Base-by-base conservation (phyloP, 2,329 filamentous ascomycete genomes). In the Scleromitrula shiraiana region DNA sequence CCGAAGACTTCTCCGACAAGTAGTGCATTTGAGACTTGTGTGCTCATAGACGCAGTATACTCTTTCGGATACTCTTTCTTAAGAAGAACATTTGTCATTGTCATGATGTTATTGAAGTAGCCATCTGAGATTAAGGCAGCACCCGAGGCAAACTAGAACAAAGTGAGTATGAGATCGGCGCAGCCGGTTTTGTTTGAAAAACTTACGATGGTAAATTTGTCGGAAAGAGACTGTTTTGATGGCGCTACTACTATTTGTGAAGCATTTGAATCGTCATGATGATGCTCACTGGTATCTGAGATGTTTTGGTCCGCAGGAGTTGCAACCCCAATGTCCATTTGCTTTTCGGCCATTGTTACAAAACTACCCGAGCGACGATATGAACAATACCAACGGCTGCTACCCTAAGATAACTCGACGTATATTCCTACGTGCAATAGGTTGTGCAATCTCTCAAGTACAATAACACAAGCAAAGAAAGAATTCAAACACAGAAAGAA, bases 1-100 rank as follows among this genome's bases (percentile, higher is more conserved):
- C 69, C 68, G 40, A 70, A 64, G 2, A 71, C 65, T 35, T 68
- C 66, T 20, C 69, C 68, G 15, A 70, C 62, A 0, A 70, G 56
- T 5, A 70, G 60, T 3, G 68, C 61, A 47, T 68, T 69, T 10
- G 65, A 69, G 6, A 69, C 59, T 36, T 64, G 62, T 0, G 67
- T 68, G 53, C 65, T 69, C 37, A 69, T 60, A 23, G 23, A 27
- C 24, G 50, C 10, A 2, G 51, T 57, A 36, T 58, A 57, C 30
- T 58, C 12, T 14, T 49, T 50, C 2, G 56, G 51, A 39, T 59
- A 58, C 42, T 63, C 57, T 32, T 56, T 58, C 17, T 57, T 58
- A 22, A 65, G 50, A 2, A 64, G 40, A 7, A 65, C 63, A 36
- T 65, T 65, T 5, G 55, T 56, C 63, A 65, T 65, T 0, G 63